Base-by-base conservation (phyloP, 768 basidiomycete genomes). In the Sporobolomyces roseus region DNA sequence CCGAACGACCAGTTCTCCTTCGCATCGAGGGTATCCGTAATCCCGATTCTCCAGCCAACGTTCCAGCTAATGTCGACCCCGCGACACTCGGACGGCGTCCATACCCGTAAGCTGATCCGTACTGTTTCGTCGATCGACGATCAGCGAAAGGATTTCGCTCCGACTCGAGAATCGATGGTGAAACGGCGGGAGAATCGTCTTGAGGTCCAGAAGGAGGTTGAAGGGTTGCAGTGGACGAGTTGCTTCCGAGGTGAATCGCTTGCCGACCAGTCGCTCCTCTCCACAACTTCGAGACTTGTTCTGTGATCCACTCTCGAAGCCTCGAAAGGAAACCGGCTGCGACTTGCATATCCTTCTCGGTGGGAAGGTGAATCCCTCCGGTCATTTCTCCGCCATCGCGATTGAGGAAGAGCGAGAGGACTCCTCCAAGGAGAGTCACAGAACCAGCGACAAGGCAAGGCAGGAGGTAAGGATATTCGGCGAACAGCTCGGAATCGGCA, bases 301-400 rank as follows among this genome's bases (percentile, higher is more conserved):
- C 7, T 3, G 38, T 1, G 27, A 62, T 10, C 49, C 46, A 61
- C 25, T 29, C 38, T 25, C 48, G 45, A 2, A 63, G 4, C 19
- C 46, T 43, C 3, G 60, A n/a, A 83, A 79, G 19, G 29, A 65
- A 55, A 66, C 74, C 66, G 77, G 78, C 53, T 75, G 76, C 51
- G 27, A 70, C 63, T 32, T 61, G 71, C 46, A 71, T 71, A 36
- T 77, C 76, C 78, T 98, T 97, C 79, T 97, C 94, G 0, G 83
- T 83, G 4, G 86, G 83, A 0, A 99, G 85, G 19, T 85, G 87
- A 67, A 99, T 96, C 0, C 87, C 85, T 6, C 91, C 89, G 73
- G 89, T 85, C 61, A 90, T 84, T 21, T 92, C 89, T 14, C 94
- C 93, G 61, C 91, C 96, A 77, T 99, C 93, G 65, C 83, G 87